Evolutionary conservation across 768 basidiomycete genomes (phyloP).

Genomic region (Lactarius deliciosus): DNA sequence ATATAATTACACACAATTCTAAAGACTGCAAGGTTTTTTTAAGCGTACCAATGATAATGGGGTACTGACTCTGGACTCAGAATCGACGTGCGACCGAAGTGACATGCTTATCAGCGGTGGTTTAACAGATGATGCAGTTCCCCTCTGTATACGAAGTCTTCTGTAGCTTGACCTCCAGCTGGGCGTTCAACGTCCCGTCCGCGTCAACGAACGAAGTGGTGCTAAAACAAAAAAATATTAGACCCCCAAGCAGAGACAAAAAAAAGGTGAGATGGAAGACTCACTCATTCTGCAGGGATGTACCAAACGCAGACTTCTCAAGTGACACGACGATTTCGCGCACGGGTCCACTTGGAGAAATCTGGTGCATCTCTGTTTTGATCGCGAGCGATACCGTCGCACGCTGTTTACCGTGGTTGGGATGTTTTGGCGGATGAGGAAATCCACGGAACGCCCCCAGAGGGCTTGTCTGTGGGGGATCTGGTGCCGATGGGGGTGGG

Average conservation of each 20-base stretch:
- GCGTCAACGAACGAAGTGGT: conserved; percentile 22
- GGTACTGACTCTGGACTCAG: background rate
- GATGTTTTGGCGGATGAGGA: conserved; percentile 18
- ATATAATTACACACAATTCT: background rate
- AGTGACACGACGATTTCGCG: conserved; percentile 23
- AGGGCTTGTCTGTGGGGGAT: background rate
- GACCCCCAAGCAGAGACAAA: background rate
- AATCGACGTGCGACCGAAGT: background rate
- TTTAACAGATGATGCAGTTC: conserved; percentile 28
- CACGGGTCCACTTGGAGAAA: conserved; percentile 12
- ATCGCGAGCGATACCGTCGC: conserved; percentile 9
- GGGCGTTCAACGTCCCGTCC: conserved; percentile 25
- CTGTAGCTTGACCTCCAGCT: conserved; percentile 29
- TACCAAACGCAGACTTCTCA: conserved; percentile 10
- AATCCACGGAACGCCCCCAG: conserved; percentile 2
- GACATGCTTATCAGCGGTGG: background rate
- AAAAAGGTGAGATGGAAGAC: background rate
- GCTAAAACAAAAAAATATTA: conserved; percentile 4
- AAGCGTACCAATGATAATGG: background rate
- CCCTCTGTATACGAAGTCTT: background rate
- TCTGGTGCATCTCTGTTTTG: conserved; percentile 10
- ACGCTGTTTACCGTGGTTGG: background rate
- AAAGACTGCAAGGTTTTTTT: background rate
- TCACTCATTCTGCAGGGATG: conserved; percentile 24
- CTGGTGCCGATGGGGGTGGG: conserved; percentile 1